These are phyloP conservation scores for Microdochium trichocladiopsis DNA, from an alignment of 2,329 filamentous ascomycete genomes.

Conservation along the genomic window DNA sequence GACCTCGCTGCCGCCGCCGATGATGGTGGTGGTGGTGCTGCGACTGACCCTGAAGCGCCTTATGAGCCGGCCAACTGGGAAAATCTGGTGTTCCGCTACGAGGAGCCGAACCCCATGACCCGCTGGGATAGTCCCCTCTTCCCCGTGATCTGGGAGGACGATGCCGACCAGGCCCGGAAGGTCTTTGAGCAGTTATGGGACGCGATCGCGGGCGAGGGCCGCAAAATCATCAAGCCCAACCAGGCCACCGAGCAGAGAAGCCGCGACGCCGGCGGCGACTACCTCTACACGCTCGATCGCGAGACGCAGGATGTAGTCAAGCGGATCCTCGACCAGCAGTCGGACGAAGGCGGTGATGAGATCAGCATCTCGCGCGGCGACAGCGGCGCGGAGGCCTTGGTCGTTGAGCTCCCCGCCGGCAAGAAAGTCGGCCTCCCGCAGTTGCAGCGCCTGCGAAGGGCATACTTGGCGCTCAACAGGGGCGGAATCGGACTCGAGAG, in stretches of 20 bases:
- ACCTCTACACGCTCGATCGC: conserved; percentile 73
- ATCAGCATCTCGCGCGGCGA: conserved; percentile 37
- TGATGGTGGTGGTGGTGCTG: too few relatives aligned
- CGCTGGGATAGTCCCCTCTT: conserved; percentile 82
- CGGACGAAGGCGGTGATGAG: conserved; percentile 56
- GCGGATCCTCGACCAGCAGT: conserved; percentile 60
- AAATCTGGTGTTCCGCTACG: conserved; percentile 74
- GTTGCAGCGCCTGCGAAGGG: conserved; percentile 68
- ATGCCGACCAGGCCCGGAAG: conserved; percentile 44
- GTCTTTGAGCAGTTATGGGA: conserved; percentile 69
- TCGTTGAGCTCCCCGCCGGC: conserved; percentile 57
- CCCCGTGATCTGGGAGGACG: conserved; percentile 70
- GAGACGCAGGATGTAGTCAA: conserved; percentile 72
- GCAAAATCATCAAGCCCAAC: conserved; percentile 65
- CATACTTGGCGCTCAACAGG: conserved; percentile 71
- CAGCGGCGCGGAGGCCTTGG: conserved; percentile 36
- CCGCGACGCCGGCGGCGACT: conserved; percentile 61
- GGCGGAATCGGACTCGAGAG: conserved; percentile 56
- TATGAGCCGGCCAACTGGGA: conserved; percentile 61
- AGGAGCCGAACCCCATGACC: conserved; percentile 80
- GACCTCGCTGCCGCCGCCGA: conserved; percentile 19
- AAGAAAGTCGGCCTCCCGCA: conserved; percentile 65
- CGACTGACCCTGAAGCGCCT: conserved; percentile 32
- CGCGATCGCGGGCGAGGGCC: conserved; percentile 54
- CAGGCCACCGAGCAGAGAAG: conserved; percentile 62